These are phyloP conservation scores for Chlamydomonas eustigma DNA, from an alignment of 139 green algal species.

Conservation along the genomic window DNA sequence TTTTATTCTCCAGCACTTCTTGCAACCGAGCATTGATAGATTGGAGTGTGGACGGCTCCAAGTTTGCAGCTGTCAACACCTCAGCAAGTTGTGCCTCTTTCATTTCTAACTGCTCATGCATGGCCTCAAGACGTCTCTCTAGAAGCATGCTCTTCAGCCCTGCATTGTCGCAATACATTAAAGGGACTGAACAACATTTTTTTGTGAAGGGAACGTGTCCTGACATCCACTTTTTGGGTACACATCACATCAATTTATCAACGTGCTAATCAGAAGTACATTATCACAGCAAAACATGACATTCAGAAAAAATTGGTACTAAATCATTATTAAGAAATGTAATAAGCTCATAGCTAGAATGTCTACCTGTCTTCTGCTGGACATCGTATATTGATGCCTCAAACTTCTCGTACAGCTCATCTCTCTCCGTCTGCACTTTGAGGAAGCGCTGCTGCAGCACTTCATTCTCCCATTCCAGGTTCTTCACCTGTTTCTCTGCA, in stretches of 20 bases:
- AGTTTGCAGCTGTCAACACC: slow-evolving; percentile 75
- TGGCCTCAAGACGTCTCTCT: slow-evolving; percentile 63
- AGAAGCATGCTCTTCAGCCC: slow-evolving; percentile 51
- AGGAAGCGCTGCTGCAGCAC: slow-evolving; percentile 69
- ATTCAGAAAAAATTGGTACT: no score
- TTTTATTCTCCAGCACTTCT: slow-evolving; percentile 82
- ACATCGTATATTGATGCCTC: slow-evolving; percentile 74
- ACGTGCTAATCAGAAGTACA: no score
- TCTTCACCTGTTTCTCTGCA: slow-evolving; percentile 74
- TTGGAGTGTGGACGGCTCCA: slow-evolving; percentile 65
- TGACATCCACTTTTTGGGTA: no score
- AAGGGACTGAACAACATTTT: neutral
- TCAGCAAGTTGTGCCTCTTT: slow-evolving; percentile 78
- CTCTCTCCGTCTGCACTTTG: slow-evolving; percentile 62
- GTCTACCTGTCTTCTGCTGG: slow-evolving; percentile 63
- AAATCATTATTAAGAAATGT: no score
- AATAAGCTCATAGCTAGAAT: no score
- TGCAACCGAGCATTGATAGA: slow-evolving; percentile 67
- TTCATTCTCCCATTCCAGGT: slow-evolving; percentile 85
- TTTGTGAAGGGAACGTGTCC: no score
- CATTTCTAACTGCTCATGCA: slow-evolving; percentile 58
- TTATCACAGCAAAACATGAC: no score
- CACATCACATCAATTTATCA: no score
- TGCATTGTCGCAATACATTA: neutral
- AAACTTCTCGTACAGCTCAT: slow-evolving; percentile 73